These are phyloP conservation scores for Ganoderma resinaceum DNA, from an alignment of 1,284 basidiomycete species.

Conservation along the genomic window DNA sequence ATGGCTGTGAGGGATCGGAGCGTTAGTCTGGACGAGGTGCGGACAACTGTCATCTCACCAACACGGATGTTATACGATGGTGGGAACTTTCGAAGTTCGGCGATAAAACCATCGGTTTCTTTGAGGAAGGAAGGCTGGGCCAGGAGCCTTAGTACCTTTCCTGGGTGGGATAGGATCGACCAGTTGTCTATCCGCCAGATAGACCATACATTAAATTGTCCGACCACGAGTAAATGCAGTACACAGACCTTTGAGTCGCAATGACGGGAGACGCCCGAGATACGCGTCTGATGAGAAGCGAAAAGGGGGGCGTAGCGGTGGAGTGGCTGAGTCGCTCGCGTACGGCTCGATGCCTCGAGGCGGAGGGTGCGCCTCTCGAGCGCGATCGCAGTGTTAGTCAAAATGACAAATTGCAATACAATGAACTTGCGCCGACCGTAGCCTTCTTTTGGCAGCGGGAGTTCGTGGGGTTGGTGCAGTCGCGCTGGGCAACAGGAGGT, in stretches of 20 bases:
- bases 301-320: background rate
- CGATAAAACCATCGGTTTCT: slow-evolving; percentile 2
- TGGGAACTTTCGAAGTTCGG: slow-evolving; percentile 5
- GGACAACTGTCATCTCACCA: slow-evolving; percentile 4
- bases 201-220: background rate
- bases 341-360: background rate
- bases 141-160: background rate
- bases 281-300: background rate
- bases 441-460: background rate
- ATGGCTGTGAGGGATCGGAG: slow-evolving; percentile 6
- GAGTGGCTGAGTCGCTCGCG: background rate
- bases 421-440: background rate
- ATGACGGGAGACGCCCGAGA: background rate
- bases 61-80: slow-evolving; percentile 8
- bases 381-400: slow-evolving; percentile 1
- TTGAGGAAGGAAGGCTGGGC: background rate
- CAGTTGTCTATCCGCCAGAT: no score
- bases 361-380: background rate
- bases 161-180: background rate
- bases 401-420: slow-evolving; percentile 8
- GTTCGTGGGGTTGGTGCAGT: background rate
- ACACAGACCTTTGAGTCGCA: background rate
- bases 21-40: background rate
- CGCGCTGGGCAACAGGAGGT: background rate
- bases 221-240: background rate